Evolutionary conservation across 2,329 filamentous ascomycete species (phyloP), one percentile per base, ranked within the genome.

Genomic region (Metarhizium sp.): DNA sequence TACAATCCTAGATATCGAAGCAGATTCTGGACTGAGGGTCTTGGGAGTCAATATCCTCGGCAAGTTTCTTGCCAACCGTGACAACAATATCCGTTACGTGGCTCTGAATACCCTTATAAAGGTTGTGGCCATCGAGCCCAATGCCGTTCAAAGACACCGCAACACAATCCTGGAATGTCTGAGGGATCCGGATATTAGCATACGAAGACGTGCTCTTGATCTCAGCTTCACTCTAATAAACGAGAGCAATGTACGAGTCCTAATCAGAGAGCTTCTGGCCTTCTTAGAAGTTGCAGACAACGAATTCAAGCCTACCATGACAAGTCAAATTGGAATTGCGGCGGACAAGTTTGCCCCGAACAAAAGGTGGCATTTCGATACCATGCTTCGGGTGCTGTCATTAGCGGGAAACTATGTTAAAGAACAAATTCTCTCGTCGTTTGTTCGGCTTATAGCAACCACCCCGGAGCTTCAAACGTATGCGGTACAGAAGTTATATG

Each of bases 31-130:
- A 40, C 75, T 99, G 59, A 82, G 95, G 52, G 94, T 99, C 25
- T 80, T 99, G 30, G 94, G 94, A 66, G 94, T 99, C 63, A 99
- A 99, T 69, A 99, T 99, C 61, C 82, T 99, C 29, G 94, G 95
- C 69, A 99, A 97, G 69, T 99, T 99, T 74, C 75, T 99, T 59
- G 87, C 92, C n/a, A 99, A 99, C 76, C 86, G 92, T 63, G 94
- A 99, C 73, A 99, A 99, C 78, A 99, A 99, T 69, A 99, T 99
- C 65, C 87, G 94, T 71, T 99, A 99, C 67, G 94, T 99, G 52
- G 94, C 94, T 18, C 78, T 99, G 52, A 99, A 99, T 72, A 99
- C 94, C 0, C 77, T 99, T 51, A 95, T 96, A 74, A 97, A 96
- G 73, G 94, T 99, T 18, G 94, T 99, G 50, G 94, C 94, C 4